Base-by-base conservation (phyloP, 2,329 filamentous ascomycete species). In the Arthrobotrys pseudoclavata region DNA sequence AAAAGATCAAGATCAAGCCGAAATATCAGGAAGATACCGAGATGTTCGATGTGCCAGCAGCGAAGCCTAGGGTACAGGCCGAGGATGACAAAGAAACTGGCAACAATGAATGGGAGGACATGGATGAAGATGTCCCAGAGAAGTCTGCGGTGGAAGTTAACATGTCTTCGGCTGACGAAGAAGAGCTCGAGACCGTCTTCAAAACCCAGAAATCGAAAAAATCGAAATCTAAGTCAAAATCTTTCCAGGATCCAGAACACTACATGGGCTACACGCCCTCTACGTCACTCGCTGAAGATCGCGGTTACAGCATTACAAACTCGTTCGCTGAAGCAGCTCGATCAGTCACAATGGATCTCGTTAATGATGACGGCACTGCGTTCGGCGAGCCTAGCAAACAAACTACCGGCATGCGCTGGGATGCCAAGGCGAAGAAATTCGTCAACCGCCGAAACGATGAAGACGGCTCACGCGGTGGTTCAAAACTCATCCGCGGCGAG, bases 251-350 rank as follows among this genome's bases (percentile, higher is more conserved):
- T 83, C 88, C 90, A 0, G 94, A 97, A 52, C 89, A 96, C 81
- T 99, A 96, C 89, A 98, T 99, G 94, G 92, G 93, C 9, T 99
- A 99, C 86, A 92, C 90, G 0, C 96, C 96, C 0, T 91, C 92
- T 79, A 88, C 89, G 81, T 96, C 95, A 83, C 87, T 91, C 3
- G 92, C 91, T 64, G 95, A 98, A 85, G 94, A 97, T 83, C 91
- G 92, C 68, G 96, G 91, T 12, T 99, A 99, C 84, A 94, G 94
- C 79, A 94, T 99, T 18, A 93, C 96, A 84, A 86, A 88, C 68
- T 94, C 91, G 84, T 99, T 99, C 85, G 88, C 96, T 55, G 90
- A 94, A 82, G 93, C 92, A 5, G 95, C 96, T n/a, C 89, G 93
- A 81, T 89, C 89, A 80, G 93, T 90, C 1, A 92, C 93, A 45